Evolutionary conservation across 1,284 basidiomycete species (phyloP).

Genomic region (Boletus semigastroideus): DNA sequence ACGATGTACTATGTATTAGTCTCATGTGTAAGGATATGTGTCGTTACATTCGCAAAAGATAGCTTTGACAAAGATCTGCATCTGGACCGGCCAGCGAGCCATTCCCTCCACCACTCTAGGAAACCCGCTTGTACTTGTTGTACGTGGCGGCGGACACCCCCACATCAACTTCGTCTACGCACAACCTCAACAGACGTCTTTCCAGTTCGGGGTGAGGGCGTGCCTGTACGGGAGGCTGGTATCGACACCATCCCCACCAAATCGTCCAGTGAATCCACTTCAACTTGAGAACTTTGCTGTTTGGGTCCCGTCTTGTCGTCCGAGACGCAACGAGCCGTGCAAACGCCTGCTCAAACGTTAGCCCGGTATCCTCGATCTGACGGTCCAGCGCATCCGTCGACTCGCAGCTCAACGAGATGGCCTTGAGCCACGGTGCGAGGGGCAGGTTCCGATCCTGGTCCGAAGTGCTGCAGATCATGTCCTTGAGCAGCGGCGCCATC

Average conservation of each 20-base stretch:
- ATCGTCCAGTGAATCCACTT: constrained; percentile 34
- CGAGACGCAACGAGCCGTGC: constrained; percentile 24
- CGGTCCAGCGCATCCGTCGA: constrained; percentile 22
- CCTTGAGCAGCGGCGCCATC: constrained; percentile 23
- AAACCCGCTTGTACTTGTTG: constrained; percentile 33
- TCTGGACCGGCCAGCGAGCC: constrained; percentile 17
- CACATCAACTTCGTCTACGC: constrained; percentile 27
- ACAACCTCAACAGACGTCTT: constrained; percentile 20
- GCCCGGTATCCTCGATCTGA: constrained; percentile 21
- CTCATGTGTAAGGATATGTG: constrained; percentile 22
- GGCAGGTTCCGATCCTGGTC: constrained; percentile 18
- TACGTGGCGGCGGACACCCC: constrained; percentile 30
- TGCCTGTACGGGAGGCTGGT: constrained; percentile 19
- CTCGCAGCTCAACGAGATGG: constrained; percentile 31
- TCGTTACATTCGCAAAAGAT: constrained; percentile 5
- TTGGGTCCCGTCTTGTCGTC: constrained; percentile 21
- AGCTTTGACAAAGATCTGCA: not conserved
- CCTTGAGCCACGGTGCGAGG: constrained; percentile 31
- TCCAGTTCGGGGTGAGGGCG: constrained; percentile 26
- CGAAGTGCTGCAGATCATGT: constrained; percentile 21
- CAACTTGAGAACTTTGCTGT: constrained; percentile 26
- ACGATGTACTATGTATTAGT: constrained; percentile 23
- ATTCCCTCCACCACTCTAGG: constrained; percentile 1
- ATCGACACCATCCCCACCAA: constrained; percentile 30
- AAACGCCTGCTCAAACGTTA: constrained; percentile 31